Conservation (phyloP, 768 basidiomycete genomes). For the Rhodosporidiobolus sp. region DNA sequence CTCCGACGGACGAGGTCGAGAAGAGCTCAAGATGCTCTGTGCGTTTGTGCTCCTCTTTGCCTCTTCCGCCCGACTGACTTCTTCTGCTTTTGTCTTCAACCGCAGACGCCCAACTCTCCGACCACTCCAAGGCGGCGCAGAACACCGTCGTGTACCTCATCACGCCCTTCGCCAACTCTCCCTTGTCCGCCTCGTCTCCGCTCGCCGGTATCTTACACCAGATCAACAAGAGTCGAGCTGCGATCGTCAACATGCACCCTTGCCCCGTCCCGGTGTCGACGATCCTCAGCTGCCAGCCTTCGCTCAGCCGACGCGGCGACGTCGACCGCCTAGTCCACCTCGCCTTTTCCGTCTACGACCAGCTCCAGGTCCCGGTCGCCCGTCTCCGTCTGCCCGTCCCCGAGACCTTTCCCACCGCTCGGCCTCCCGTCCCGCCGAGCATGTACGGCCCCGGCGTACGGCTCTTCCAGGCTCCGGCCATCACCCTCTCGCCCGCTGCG, state of each 20-base stretch:
- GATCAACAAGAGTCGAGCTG: constrained; percentile 2
- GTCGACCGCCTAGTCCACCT: constrained; percentile 2
- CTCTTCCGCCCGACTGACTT: accelerated
- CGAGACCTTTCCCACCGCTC: constrained; percentile 37
- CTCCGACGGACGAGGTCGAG: not conserved
- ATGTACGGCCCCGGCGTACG: constrained; percentile 14
- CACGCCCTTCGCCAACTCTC: not conserved
- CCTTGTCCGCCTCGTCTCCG: constrained; percentile 7
- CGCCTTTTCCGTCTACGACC: constrained; percentile 36
- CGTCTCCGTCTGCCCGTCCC: constrained; percentile 22
- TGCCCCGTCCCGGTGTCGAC: constrained; percentile 16
- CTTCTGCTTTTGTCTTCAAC: not conserved
- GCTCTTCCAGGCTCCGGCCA: constrained; percentile 25
- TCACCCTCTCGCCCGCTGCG: constrained; percentile 11
- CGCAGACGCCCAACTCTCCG: constrained; percentile 11
- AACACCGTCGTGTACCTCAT: constrained; percentile 34
- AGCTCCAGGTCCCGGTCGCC: constrained; percentile 23
- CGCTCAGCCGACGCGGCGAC: not conserved
- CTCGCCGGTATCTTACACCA: constrained; percentile 26
- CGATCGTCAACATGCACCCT: not conserved
- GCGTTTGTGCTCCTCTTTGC: not conserved
- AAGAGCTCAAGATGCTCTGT: constrained; percentile 28
- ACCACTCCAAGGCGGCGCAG: constrained; percentile 7
- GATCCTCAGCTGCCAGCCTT: not conserved
- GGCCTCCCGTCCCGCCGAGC: not conserved